Evolutionary conservation across 805 yeast species (phyloP).

Genomic region (Teunomyces gatunensis): DNA sequence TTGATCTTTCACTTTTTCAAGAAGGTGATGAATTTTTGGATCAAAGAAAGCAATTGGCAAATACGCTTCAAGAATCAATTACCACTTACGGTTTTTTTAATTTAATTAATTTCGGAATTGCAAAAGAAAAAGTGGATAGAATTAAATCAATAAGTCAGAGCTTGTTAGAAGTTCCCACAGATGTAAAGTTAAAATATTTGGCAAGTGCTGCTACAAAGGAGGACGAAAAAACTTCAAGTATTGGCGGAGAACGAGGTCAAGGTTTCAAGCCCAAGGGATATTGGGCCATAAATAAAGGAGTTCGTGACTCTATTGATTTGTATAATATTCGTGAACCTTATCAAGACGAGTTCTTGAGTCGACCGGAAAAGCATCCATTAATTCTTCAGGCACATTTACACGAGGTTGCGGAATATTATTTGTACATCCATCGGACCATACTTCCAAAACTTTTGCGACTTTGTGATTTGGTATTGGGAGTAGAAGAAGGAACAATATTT

Average conservation of each 20-base stretch:
- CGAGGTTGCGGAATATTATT: constrained; percentile 40
- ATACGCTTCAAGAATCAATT: constrained; percentile 8
- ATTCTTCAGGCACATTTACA: constrained; percentile 35
- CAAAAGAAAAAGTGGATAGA: constrained; percentile 2
- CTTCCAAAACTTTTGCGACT: constrained; percentile 34
- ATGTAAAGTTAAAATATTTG: constrained; percentile 7
- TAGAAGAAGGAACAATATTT: constrained; percentile 47
- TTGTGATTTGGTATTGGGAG: constrained; percentile 44
- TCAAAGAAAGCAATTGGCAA: constrained; percentile 7
- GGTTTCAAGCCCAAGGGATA: constrained; percentile 50
- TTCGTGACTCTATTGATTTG: constrained; percentile 43
- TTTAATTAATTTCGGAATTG: constrained; percentile 9
- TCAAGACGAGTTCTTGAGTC: constrained; percentile 29
- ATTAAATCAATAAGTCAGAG: constrained; percentile 10
- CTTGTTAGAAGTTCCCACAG: constrained; percentile 8
- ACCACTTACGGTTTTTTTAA: constrained; percentile 10
- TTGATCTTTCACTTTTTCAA: constrained; percentile 8
- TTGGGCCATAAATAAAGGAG: constrained; percentile 46
- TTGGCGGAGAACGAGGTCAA: constrained; percentile 47
- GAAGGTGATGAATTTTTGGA: constrained; percentile 6
- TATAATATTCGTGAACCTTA: constrained; percentile 42
- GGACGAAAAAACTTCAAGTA: constrained; percentile 8
- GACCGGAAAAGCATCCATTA: constrained; percentile 36
- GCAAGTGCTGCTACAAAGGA: constrained; percentile 12
- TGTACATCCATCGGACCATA: constrained; percentile 35